Evolutionary conservation across 257 asterid genomes (phyloP), one percentile per base, ranked within the genome.

Genomic region (Dorcoceras hygrometricum): DNA sequence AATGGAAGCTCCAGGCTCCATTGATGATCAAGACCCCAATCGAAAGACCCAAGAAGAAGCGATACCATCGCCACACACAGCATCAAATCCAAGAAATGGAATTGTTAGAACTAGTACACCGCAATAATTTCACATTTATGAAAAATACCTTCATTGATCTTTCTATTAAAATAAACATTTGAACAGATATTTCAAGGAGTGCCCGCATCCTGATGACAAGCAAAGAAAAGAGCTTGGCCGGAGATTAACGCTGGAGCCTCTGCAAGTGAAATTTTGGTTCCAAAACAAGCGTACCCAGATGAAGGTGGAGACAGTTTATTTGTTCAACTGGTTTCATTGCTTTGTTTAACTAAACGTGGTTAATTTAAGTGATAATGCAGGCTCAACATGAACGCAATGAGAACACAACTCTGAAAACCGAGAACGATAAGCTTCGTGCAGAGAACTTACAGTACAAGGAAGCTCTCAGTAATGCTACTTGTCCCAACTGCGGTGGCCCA

Each of bases 51-150:
- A 84, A 82, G 63, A 85, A 80, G 84, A 89, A 89, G 71, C 90
- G 84, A 0, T 89, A 85, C 16, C 95, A 87, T 65, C 96, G 96
- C 50, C 96, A 89, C 63, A 87, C 96, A 0, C 90, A 83, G 56
- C 89, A 82, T 62, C 96, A 89, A 71, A 87, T 89, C 68, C 83
- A 76, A 8, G 96, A 89, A 73, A 77, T 89, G 93, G 96, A 89
- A 68, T 32, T 84, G 96, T 89, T 86, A 46, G 54, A 14, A 12
- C n/a, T 36, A 6, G 1, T 34, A 16, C 20, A 46, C 54, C 8
- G 54, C 54, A 46, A 46, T 24, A 82, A 1, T 25, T 56, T 46
- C 25, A 31, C 62, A 12, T 18, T 4, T 19, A 23, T 5, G 24
- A 54, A 60, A 7, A 26, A 24, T 3, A 1, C 0, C 46, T 69